Percentiles rank a stretch among this genome's conserved stretches.
phyloP scores from a whole-genome alignment of 78 protist genomes.

The Goniomonas avonlea region DNA sequence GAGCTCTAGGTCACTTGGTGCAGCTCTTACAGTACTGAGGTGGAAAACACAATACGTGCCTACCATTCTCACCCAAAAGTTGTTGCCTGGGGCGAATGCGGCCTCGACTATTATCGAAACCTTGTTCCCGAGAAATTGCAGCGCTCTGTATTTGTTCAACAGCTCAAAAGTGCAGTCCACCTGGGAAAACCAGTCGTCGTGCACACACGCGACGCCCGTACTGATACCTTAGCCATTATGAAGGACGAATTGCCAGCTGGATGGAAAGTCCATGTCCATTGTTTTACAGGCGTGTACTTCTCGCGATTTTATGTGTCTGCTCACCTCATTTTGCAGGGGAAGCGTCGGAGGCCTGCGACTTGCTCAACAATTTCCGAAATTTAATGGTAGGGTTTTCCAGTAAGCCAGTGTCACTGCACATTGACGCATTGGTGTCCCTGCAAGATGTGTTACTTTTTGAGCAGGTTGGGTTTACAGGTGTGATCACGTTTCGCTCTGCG shows the following conservation, averaged over 20 bases:
- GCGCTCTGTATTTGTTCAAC: slow-evolving; percentile 42
- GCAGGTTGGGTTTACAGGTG: slow-evolving; percentile 80
- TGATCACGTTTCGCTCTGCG: too few species aligned
- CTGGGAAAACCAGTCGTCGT: slow-evolving; percentile 52
- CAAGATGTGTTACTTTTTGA: too few species aligned
- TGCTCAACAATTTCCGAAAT: slow-evolving; percentile 48
- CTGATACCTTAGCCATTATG: slow-evolving; percentile 52
- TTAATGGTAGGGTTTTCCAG: slow-evolving; percentile 64
- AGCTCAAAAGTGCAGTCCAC: slow-evolving; percentile 41
- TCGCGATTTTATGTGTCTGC: too few species aligned
- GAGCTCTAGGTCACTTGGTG: too few species aligned
- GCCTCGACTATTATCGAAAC: slow-evolving; percentile 26
- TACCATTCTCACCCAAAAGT: not conserved
- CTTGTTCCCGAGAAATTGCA: not conserved
- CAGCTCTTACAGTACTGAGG: too few species aligned
- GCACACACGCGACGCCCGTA: slow-evolving; percentile 71
- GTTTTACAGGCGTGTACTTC: too few species aligned
- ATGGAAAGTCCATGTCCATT: slow-evolving; percentile 60
- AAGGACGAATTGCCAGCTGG: slow-evolving; percentile 44
- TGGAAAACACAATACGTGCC: too few species aligned
- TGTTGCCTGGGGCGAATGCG: slow-evolving; percentile 72
- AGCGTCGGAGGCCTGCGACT: too few species aligned
- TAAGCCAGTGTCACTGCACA: too few species aligned
- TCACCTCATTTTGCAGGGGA: too few species aligned
- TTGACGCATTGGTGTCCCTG: too few species aligned